A percentile compares a stretch with the other conserved stretches of the same genome.
These are phyloP conservation scores for Hansenula sp. DNA, from an alignment of 1,139 yeast species.

Conservation along the genomic window DNA sequence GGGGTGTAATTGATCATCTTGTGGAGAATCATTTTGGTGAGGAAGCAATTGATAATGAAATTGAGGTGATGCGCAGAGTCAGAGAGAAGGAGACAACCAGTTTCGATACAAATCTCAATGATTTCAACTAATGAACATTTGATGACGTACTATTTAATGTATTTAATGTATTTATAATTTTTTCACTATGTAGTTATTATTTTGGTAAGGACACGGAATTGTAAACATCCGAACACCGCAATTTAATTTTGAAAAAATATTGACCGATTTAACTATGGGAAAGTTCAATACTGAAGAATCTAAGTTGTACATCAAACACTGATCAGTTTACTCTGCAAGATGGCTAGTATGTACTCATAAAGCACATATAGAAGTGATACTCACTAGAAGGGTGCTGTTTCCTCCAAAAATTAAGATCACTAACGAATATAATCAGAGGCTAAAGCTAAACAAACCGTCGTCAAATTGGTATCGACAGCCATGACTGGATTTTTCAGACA, in stretches of 20 bases:
- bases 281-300: neutral
- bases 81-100: neutral
- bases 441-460: slow-evolving; percentile 26
- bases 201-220: no score
- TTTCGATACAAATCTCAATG: neutral
- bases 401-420: no score
- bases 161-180: neutral
- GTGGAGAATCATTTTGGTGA: slow-evolving; percentile 58
- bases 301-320: neutral
- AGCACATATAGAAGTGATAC: neutral
- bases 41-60: slow-evolving; percentile 1
- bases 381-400: neutral
- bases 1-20: slow-evolving; percentile 88
- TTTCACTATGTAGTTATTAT: no score
- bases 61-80: neutral
- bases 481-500: slow-evolving; percentile 83
- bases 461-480: slow-evolving; percentile 75
- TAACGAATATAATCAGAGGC: neutral
- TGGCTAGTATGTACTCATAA: neutral
- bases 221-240: no score
- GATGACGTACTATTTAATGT: no score
- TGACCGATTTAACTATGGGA: no score
- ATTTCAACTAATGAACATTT: neutral
- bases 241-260: no score
- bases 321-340: no score